Evolutionary conservation across 2,329 filamentous ascomycete species (phyloP).

Genomic region (Colletotrichum lupini): DNA sequence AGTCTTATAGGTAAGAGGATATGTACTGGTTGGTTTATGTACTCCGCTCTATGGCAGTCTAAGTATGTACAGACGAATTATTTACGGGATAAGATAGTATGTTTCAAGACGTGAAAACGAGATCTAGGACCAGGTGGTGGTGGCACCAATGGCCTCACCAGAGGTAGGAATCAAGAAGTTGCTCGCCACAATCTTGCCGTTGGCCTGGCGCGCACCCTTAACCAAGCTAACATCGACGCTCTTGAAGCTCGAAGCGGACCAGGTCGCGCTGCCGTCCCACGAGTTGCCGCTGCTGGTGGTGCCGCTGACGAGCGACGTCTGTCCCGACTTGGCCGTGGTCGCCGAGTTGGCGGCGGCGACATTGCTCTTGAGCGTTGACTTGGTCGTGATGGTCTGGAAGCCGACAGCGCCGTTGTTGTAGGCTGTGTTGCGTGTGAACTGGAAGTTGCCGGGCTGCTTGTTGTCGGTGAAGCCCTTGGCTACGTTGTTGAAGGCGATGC

Average conservation of each 20-base stretch:
- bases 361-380: slow-evolving; percentile 50
- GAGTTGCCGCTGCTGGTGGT: slow-evolving; percentile 50
- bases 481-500: slow-evolving; percentile 55
- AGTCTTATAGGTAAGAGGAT: not conserved
- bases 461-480: slow-evolving; percentile 60
- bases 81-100: not conserved
- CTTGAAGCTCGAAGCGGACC: slow-evolving; percentile 44
- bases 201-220: slow-evolving; percentile 49
- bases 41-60: slow-evolving; percentile 13
- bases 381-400: slow-evolving; percentile 49
- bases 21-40: slow-evolving; percentile 14
- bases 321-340: slow-evolving; percentile 36
- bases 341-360: slow-evolving; percentile 48
- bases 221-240: slow-evolving; percentile 47
- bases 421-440: slow-evolving; percentile 55
- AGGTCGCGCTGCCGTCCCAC: slow-evolving; percentile 52
- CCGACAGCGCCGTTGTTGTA: slow-evolving; percentile 57
- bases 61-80: slow-evolving; percentile 15
- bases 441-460: slow-evolving; percentile 52
- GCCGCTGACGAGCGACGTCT: slow-evolving; percentile 41
- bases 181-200: slow-evolving; percentile 53
- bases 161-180: slow-evolving; percentile 53
- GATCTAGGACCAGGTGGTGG: slow-evolving; percentile 41
- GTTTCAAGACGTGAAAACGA: not conserved
- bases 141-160: slow-evolving; percentile 50